phyloP scores from a whole-genome alignment of 257 asterid genomes.

The Solanum sejunctum region DNA sequence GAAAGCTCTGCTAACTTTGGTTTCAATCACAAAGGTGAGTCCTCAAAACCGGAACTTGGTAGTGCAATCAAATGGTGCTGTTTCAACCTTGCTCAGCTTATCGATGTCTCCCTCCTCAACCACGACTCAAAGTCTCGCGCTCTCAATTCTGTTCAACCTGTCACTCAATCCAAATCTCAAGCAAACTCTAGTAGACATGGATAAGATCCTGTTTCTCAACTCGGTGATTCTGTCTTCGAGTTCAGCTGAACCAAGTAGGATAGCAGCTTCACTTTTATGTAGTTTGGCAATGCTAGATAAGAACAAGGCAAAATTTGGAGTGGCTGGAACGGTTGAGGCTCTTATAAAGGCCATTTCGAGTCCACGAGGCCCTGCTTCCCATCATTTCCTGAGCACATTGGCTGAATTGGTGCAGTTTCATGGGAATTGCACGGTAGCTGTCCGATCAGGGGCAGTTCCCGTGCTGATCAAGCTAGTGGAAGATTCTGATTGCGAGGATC shows the following conservation, averaged over 20 bases:
- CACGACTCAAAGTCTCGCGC: conserved; percentile 25
- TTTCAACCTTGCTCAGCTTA: conserved; percentile 34
- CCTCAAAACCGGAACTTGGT: conserved; percentile 58
- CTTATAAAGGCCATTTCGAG: conserved; percentile 36
- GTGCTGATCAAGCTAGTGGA: conserved; percentile 31
- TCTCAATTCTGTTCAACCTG: conserved; percentile 60
- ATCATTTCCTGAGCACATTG: conserved; percentile 58
- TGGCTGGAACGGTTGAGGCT: conserved; percentile 47
- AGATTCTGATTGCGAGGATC: conserved; percentile 37
- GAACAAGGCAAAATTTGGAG: conserved; percentile 76
- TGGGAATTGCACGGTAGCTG: conserved; percentile 78
- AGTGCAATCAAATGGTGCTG: conserved; percentile 40
- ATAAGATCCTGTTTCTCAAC: conserved; percentile 36
- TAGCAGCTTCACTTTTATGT: conserved; percentile 62
- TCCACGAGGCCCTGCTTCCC: conserved; percentile 29
- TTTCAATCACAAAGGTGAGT: conserved; percentile 52
- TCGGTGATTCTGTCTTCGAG: conserved; percentile 12
- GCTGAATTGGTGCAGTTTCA: conserved; percentile 79
- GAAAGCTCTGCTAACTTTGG: conserved; percentile 43
- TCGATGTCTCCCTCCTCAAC: conserved; percentile 20
- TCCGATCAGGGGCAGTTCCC: conserved; percentile 45
- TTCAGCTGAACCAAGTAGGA: conserved; percentile 27
- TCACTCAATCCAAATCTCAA: conserved; percentile 63
- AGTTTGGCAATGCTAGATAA: conserved; percentile 77
- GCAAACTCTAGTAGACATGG: conserved; percentile 38